Conservation (phyloP, 2,329 filamentous ascomycete species). For the Gaeumannomyces sp. region DNA sequence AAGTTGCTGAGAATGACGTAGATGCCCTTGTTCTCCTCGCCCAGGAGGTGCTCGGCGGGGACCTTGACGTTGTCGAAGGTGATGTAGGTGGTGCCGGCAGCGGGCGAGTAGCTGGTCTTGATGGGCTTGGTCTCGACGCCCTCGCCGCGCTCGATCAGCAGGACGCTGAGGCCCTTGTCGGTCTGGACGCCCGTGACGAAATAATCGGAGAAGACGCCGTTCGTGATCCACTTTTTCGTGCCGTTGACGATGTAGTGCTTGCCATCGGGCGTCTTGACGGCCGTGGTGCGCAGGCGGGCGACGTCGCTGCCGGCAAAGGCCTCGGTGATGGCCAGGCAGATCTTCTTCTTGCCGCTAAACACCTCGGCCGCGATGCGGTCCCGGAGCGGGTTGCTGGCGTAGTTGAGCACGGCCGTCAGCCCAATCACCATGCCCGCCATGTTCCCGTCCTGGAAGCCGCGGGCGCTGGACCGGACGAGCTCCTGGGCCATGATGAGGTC, state of each 20-base stretch:
- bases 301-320: conserved; percentile 83
- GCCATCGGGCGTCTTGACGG: conserved; percentile 67
- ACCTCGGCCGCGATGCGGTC: conserved; percentile 65
- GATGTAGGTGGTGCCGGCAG: conserved; percentile 73
- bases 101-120: conserved; percentile 74
- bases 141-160: conserved; percentile 68
- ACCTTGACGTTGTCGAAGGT: conserved; percentile 86
- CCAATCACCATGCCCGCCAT: conserved; percentile 83
- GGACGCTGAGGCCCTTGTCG: conserved; percentile 69
- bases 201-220: conserved; percentile 72
- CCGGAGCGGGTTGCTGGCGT: conserved; percentile 60
- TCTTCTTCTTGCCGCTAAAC: conserved; percentile 77
- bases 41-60: conserved; percentile 69
- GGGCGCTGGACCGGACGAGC: conserved; percentile 60
- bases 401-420: conserved; percentile 74
- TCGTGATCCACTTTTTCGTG: conserved; percentile 82
- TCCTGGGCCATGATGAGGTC: conserved; percentile 74
- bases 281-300: conserved; percentile 71
- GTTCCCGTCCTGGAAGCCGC: conserved; percentile 82
- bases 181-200: conserved; percentile 78
- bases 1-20: conserved; percentile 81
- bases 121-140: conserved; percentile 71
- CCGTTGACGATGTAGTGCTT: conserved; percentile 67
- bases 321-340: conserved; percentile 82
- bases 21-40: conserved; percentile 80